Percentiles rank a stretch among this genome's conserved stretches.
Evolutionary conservation across 2,329 filamentous ascomycete species (phyloP).

Genomic region (Claviceps humidiphila): DNA sequence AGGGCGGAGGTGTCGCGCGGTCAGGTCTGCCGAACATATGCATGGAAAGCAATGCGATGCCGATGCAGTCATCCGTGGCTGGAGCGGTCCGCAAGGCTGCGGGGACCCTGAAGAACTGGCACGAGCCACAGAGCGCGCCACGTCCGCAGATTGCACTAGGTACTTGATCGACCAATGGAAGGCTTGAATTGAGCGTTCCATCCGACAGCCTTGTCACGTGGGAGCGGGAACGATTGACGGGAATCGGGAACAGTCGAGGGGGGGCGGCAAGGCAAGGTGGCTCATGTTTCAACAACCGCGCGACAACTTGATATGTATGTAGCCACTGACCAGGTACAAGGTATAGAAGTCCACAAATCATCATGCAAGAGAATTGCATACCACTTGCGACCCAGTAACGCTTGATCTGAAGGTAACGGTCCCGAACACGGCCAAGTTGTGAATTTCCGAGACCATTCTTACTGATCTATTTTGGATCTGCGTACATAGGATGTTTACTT

Average conservation of each 20-base stretch:
- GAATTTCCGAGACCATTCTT: not conserved
- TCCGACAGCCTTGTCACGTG: constrained; percentile 6
- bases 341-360: not conserved
- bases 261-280: not conserved
- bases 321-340: too few relatives aligned
- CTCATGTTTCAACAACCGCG: not conserved
- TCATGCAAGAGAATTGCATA: not conserved
- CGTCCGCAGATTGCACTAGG: not conserved
- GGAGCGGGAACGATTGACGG: too few relatives aligned
- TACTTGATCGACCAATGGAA: not conserved
- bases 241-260: not conserved
- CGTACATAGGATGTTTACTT: not conserved
- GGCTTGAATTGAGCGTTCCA: not conserved
- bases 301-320: too few relatives aligned
- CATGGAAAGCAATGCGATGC: constrained; percentile 2
- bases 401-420: not conserved
- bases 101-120: not conserved
- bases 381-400: not conserved
- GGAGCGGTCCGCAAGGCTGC: not conserved
- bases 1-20: constrained; percentile 4
- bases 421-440: not conserved
- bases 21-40: constrained; percentile 1
- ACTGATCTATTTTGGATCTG: not conserved
- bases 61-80: constrained; percentile 5
- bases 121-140: constrained; percentile 2